A percentile compares a stretch with the other conserved stretches of the same genome.
These are phyloP conservation scores for Apiotrichum brassicae DNA, from an alignment of 1,284 basidiomycete species.

Conservation along the genomic window DNA sequence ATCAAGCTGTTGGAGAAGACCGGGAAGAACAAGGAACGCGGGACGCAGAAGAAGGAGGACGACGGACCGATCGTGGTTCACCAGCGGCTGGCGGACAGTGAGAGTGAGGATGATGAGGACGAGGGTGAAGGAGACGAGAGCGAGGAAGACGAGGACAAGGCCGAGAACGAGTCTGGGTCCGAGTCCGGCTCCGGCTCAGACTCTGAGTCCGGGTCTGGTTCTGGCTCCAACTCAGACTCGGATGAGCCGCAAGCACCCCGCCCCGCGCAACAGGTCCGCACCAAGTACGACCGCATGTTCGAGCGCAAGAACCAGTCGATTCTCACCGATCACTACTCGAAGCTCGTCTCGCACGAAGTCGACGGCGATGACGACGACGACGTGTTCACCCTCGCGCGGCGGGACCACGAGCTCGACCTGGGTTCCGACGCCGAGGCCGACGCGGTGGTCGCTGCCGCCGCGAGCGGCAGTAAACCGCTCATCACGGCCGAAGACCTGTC, in stretches of 20 bases:
- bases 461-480: constrained; percentile 22
- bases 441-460: constrained; percentile 4
- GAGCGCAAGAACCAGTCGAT: constrained; percentile 92
- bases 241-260: not conserved
- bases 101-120: constrained; percentile 19
- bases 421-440: constrained; percentile 43
- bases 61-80: constrained; percentile 13
- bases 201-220: not conserved
- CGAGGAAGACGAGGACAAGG: constrained; percentile 24
- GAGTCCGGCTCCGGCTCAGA: constrained; percentile 1
- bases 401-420: constrained; percentile 65
- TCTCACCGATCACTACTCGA: constrained; percentile 83
- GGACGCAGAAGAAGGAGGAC: constrained; percentile 24
- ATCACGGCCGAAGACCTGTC: constrained; percentile 49
- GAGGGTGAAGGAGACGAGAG: constrained; percentile 22
- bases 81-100: constrained; percentile 16
- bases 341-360: constrained; percentile 68
- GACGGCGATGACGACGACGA: constrained; percentile 71
- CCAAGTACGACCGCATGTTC: constrained; percentile 98
- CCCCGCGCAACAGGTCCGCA: constrained; percentile 55
- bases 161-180: constrained; percentile 18
- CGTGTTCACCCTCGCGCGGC: constrained; percentile 88
- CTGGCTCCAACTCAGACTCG: constrained; percentile 5
- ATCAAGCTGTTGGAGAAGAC: constrained; percentile 66
- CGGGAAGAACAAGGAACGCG: constrained; percentile 27